Percentiles rank a stretch among this genome's conserved stretches.
These are phyloP conservation scores for Globisporangium acanthophoron DNA, from an alignment of 352 stramenopile genomes.

Conservation along the genomic window DNA sequence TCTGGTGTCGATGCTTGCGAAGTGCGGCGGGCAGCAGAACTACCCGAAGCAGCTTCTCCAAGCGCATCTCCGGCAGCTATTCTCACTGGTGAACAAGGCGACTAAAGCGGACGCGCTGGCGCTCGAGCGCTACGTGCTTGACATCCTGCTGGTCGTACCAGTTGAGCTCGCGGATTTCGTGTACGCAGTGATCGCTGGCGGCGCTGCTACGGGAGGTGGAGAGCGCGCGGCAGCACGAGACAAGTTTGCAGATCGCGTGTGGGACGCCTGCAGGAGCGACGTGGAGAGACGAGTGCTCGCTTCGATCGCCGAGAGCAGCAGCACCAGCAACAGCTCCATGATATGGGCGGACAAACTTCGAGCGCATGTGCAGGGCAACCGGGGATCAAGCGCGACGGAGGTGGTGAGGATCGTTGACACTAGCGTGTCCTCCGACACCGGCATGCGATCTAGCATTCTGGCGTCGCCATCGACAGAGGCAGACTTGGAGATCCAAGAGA, in stretches of 20 bases:
- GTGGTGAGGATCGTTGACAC: background rate
- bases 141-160: slow-evolving; percentile 47
- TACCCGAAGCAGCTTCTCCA: slow-evolving; percentile 67
- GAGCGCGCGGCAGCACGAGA: slow-evolving; percentile 8
- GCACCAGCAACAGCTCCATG: background rate
- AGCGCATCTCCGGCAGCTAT: slow-evolving; percentile 46
- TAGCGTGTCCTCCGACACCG: background rate
- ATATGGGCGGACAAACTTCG: slow-evolving; percentile 3
- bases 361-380: background rate
- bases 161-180: slow-evolving; percentile 51
- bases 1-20: slow-evolving; percentile 62
- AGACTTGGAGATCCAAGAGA: background rate
- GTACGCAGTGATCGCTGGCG: slow-evolving; percentile 27
- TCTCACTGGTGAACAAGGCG: slow-evolving; percentile 8
- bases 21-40: slow-evolving; percentile 37
- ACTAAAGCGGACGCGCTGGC: background rate
- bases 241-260: slow-evolving; percentile 22
- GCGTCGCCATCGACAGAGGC: background rate
- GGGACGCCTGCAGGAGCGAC: slow-evolving; percentile 27
- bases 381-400: background rate
- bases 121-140: slow-evolving; percentile 34
- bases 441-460: background rate
- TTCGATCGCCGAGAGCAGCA: slow-evolving; percentile 15
- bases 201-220: slow-evolving; percentile 2
- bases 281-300: slow-evolving; percentile 25